Base-by-base conservation (phyloP, 108 stramenopile species). In the Skeletonema menzelii region DNA sequence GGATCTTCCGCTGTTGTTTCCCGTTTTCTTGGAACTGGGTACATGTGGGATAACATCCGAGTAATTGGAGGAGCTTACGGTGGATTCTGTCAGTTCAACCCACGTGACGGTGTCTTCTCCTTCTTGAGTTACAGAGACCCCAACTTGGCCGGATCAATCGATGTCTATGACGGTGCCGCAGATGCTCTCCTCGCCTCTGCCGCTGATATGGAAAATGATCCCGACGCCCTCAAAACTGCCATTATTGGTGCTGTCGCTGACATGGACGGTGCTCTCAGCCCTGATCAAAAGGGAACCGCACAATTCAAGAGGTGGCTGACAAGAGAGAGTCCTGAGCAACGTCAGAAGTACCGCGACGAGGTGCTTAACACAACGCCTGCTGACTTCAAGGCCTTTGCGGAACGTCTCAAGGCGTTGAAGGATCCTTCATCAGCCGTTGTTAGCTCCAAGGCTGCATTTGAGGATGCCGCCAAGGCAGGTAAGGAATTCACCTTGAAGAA, bases 101-200 rank as follows among this genome's bases (percentile, higher is more conserved):
- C 92, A 10, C 74, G 81, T 37, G 79, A 82, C 65, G 85, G 85
- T 30, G 74, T 94, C 60, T 95, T 99, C 59, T 78, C 87, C 22
- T 99, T 92, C 80, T 71, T 97, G 60, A 93, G 91, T 55, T 99
- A 99, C 85, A 84, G 98, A 35, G 98, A 99, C 77, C 98, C 98
- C 11, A 99, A 99, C 79, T 80, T 97, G 13, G 80, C 82, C 26
- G 88, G 93, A 76, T 97, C 97, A 12, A 82, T 99, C 19, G 95
- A 99, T 64, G 89, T 94, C 22, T 99, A 99, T 77, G 96, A 97
- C 56, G 89, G 76, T 31, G 92, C 96, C 24, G 91, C 90, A n/a
- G 89, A 93, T 59, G 78, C 91, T 17, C 75, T 97, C 8, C 60
- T 91, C 53, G 73, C 85, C 26, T 88, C 88, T 8, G 94, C 91